Evolutionary conservation across 768 basidiomycete species (phyloP).

Genomic region (Pholiota molesta): DNA sequence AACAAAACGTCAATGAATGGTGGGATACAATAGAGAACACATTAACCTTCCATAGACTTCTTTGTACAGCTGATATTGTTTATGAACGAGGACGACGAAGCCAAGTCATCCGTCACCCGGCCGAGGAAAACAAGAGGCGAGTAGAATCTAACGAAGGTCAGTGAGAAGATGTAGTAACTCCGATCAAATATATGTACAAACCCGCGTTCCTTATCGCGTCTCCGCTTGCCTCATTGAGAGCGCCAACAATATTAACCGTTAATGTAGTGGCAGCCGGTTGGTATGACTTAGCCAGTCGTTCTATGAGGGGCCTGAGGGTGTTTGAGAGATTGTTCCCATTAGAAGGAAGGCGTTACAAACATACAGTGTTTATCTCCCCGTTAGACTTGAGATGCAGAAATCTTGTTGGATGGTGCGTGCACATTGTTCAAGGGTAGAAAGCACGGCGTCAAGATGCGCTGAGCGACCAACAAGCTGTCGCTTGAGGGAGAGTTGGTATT

Average conservation of each 20-base stretch:
- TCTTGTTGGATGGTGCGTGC: constrained; percentile 64
- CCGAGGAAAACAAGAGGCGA: constrained; percentile 22
- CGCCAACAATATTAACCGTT: constrained; percentile 42
- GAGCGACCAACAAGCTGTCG: constrained; percentile 71
- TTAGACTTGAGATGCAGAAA: constrained; percentile 47
- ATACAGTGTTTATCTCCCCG: constrained; percentile 48
- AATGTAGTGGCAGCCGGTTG: constrained; percentile 53
- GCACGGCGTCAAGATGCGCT: constrained; percentile 56
- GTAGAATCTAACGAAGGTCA: constrained; percentile 11
- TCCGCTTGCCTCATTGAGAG: constrained; percentile 41
- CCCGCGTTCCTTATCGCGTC: constrained; percentile 34
- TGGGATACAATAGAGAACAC: not conserved
- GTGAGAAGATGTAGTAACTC: constrained; percentile 21
- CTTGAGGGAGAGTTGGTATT: constrained; percentile 62
- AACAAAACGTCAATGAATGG: not conserved
- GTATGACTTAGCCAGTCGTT: constrained; percentile 47
- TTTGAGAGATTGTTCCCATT: constrained; percentile 5
- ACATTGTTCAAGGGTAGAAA: constrained; percentile 61
- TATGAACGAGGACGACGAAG: constrained; percentile 24
- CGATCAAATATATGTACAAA: constrained; percentile 25
- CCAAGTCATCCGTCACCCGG: constrained; percentile 20
- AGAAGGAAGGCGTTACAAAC: constrained; percentile 18
- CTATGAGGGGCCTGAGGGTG: constrained; percentile 39
- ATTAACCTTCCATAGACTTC: constrained; percentile 35
- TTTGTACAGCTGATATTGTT: constrained; percentile 22